Evolutionary conservation across 83 land plant genomes (phyloP).

Genomic region (Diphasiastrum complanatum): DNA sequence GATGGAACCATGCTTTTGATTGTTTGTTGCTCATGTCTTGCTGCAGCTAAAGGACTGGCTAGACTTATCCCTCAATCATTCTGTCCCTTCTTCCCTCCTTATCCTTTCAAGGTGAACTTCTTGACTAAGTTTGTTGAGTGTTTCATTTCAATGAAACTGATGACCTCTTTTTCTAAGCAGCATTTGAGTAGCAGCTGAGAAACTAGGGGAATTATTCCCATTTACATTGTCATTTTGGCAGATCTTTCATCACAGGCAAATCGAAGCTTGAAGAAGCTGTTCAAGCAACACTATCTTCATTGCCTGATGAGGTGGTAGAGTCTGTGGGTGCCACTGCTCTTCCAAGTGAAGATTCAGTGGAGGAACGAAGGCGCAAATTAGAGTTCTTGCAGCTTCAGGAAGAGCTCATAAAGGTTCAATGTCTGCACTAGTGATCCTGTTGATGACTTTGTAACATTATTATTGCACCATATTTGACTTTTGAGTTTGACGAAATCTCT

Average conservation of each 20-base stretch:
- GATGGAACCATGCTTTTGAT: not conserved
- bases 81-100: conserved; percentile 13
- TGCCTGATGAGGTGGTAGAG: conserved; percentile 14
- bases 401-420: conserved; percentile 19
- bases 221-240: not conserved
- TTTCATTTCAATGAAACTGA: too few relatives aligned
- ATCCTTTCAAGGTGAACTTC: conserved; percentile 5
- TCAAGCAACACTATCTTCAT: conserved; percentile 8
- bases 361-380: conserved; percentile 16
- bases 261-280: conserved; percentile 10
- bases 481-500: too few relatives aligned
- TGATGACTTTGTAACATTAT: too few relatives aligned
- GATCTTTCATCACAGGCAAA: conserved; percentile 8
- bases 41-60: conserved; percentile 9
- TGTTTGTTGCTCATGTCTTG: too few relatives aligned
- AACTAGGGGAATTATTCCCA: not conserved
- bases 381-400: conserved; percentile 26
- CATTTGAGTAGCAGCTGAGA: too few relatives aligned
- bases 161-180: too few relatives aligned
- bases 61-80: conserved; percentile 8
- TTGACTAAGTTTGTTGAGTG: not conserved
- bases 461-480: too few relatives aligned
- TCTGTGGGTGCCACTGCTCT: conserved; percentile 11
- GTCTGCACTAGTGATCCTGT: too few relatives aligned
- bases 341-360: conserved; percentile 12